Evolutionary conservation across 345 rosid genomes (phyloP).

Genomic region (Pistacia integerrima): DNA sequence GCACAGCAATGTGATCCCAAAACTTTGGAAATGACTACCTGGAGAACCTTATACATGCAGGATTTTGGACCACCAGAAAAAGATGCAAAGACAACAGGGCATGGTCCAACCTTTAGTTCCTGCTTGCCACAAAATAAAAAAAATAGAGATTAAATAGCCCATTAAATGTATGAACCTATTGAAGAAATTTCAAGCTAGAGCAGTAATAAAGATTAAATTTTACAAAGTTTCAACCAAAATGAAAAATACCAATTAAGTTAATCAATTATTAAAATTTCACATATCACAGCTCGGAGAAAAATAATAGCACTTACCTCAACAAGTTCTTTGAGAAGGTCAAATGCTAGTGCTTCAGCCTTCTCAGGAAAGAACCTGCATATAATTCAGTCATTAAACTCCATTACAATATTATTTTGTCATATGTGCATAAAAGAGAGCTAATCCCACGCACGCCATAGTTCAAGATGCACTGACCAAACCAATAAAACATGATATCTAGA

Average conservation of each 20-base stretch:
- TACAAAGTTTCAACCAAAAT: neutral
- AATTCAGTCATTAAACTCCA: slow-evolving; percentile 20
- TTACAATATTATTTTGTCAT: neutral
- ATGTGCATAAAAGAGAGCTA: neutral
- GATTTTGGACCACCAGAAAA: slow-evolving; percentile 95
- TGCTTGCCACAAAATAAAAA: slow-evolving; percentile 23
- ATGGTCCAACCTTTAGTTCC: slow-evolving; percentile 76
- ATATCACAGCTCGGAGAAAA: neutral
- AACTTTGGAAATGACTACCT: slow-evolving; percentile 48
- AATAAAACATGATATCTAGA: neutral
- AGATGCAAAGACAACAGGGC: slow-evolving; percentile 81
- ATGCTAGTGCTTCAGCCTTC: slow-evolving; percentile 69
- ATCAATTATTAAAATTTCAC: slow-evolving; percentile 5
- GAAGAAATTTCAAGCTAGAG: neutral
- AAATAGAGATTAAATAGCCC: slow-evolving; percentile 7
- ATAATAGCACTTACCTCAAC: slow-evolving; percentile 48
- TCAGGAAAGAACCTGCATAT: slow-evolving; percentile 81
- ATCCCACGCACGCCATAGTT: neutral
- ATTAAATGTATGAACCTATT: slow-evolving; percentile 4
- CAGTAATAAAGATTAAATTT: neutral
- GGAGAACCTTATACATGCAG: slow-evolving; percentile 90
- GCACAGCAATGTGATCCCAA: neutral
- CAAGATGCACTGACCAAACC: neutral
- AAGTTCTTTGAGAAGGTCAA: slow-evolving; percentile 59
- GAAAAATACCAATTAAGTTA: neutral